These are phyloP conservation scores for Fusarium mundagurra DNA, from an alignment of 2,329 filamentous ascomycete genomes.

Conservation along the genomic window DNA sequence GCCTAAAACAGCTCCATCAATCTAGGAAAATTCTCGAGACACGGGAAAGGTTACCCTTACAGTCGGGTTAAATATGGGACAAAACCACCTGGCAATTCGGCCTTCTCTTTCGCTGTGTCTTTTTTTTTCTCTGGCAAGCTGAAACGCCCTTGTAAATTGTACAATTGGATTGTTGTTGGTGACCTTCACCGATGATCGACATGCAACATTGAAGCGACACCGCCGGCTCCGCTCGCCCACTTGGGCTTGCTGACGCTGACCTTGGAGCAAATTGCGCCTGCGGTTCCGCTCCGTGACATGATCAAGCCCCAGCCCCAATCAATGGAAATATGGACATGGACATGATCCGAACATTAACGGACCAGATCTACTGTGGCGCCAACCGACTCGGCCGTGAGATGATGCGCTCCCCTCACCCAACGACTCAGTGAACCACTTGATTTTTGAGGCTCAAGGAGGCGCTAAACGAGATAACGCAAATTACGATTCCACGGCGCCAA, in stretches of 20 bases:
- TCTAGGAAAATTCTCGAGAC: neutral
- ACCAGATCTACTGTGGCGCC: conserved; percentile 6
- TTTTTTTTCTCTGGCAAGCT: neutral
- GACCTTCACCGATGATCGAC: conserved; percentile 4
- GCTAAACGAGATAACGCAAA: conserved; percentile 18
- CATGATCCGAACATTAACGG: conserved; percentile 1
- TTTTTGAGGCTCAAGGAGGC: conserved; percentile 23
- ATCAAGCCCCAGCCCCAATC: neutral
- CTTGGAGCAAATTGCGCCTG: conserved; percentile 7
- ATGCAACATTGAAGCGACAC: neutral
- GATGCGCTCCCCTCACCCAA: neutral
- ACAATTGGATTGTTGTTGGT: neutral
- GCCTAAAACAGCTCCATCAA: neutral
- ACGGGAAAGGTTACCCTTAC: conserved; percentile 1
- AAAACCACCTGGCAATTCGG: neutral
- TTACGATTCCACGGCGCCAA: neutral
- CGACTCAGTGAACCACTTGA: conserved; percentile 7
- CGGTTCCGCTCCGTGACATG: conserved; percentile 22
- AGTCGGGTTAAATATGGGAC: neutral
- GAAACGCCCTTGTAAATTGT: neutral
- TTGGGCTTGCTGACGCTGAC: neutral
- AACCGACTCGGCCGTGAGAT: neutral
- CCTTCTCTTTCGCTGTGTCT: no score
- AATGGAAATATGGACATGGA: neutral
- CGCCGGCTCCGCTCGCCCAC: conserved; percentile 9